Conservation (phyloP, 805 yeast genomes). For the Kodamaea kakaduensis region DNA sequence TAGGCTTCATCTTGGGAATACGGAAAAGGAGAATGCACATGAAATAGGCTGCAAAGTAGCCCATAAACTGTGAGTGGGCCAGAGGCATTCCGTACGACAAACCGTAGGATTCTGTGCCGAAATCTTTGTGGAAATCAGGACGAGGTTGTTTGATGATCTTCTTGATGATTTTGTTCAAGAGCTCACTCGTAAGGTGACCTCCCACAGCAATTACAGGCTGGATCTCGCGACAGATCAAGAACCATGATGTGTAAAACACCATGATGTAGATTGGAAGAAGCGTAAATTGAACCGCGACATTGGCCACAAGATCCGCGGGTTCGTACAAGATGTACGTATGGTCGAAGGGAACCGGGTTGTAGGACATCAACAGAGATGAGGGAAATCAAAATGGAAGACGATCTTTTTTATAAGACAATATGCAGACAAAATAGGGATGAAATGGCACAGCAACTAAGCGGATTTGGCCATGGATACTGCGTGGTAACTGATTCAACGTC, state of each 20-base stretch:
- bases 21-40: conserved; percentile 45
- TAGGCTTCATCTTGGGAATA: conserved; percentile 24
- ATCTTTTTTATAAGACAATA: no score
- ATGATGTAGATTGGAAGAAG: conserved; percentile 75
- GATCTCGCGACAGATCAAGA: conserved; percentile 73
- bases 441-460: no score
- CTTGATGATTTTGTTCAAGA: conserved; percentile 66
- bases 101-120: conserved; percentile 42
- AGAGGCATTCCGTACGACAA: conserved; percentile 93
- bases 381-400: background rate
- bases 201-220: conserved; percentile 80
- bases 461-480: no score
- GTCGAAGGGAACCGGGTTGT: conserved; percentile 61
- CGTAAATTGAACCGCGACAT: conserved; percentile 66
- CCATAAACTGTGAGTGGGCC: conserved; percentile 96
- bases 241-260: conserved; percentile 80
- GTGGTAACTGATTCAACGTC: no score
- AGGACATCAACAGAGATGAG: conserved; percentile 6
- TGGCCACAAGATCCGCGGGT: conserved; percentile 57
- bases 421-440: no score
- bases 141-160: conserved; percentile 63
- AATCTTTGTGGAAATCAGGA: conserved; percentile 54
- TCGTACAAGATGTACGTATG: conserved; percentile 82
- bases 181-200: conserved; percentile 81
- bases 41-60: conserved; percentile 65